Percentiles rank a stretch among this genome's conserved stretches.
Evolutionary conservation across 805 yeast genomes (phyloP).

Genomic region (Yamadazyma kitorensis): DNA sequence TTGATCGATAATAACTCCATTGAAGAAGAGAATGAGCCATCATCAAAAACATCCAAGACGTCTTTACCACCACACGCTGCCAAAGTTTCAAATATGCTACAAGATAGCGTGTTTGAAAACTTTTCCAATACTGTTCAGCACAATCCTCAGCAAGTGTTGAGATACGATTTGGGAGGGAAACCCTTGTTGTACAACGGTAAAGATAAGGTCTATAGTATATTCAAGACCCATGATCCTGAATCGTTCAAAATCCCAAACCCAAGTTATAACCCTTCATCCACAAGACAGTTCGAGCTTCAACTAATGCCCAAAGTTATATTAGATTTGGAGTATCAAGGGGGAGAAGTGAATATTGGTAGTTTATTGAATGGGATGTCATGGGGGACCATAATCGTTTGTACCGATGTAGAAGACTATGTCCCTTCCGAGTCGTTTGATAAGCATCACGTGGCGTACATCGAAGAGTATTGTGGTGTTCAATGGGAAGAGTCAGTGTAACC

Average conservation of each 20-base stretch:
- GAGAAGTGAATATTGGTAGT: conserved; percentile 22
- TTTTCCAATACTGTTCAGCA: conserved; percentile 74
- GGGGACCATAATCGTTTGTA: conserved; percentile 88
- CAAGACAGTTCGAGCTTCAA: conserved; percentile 77
- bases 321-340: conserved; percentile 61
- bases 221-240: background rate
- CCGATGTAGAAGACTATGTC: conserved; percentile 64
- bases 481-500: conserved; percentile 75
- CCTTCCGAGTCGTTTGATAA: conserved; percentile 51
- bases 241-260: conserved; percentile 50
- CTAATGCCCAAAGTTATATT: conserved; percentile 91
- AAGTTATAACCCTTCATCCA: conserved; percentile 56
- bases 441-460: conserved; percentile 72
- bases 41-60: conserved; percentile 1
- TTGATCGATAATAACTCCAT: conserved; percentile 50
- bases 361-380: conserved; percentile 88
- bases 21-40: conserved; percentile 19
- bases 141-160: conserved; percentile 81
- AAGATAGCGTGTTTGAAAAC: conserved; percentile 75
- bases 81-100: conserved; percentile 41
- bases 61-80: conserved; percentile 22
- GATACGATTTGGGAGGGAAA: conserved; percentile 77
- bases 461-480: conserved; percentile 81
- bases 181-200: conserved; percentile 73
- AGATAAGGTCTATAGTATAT: conserved; percentile 47